Conservation (phyloP, 2,329 filamentous ascomycete species). For the Exserohilum rostratum region DNA sequence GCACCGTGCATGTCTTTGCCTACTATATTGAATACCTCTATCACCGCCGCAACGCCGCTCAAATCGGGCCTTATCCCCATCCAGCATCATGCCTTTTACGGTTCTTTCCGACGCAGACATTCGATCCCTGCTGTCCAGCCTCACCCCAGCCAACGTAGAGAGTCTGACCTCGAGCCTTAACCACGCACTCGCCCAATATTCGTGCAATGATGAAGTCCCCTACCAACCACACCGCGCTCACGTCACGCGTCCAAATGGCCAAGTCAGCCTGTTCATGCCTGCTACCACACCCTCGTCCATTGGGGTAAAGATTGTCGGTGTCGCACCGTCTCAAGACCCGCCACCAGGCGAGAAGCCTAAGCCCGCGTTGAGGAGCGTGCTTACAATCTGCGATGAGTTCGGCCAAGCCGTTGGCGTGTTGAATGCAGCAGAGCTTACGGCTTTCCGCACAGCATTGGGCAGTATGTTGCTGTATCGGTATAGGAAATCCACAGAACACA, state of each 20-base stretch:
- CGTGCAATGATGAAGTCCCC: conserved; percentile 28
- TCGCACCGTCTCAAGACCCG: conserved; percentile 48
- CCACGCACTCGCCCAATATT: conserved; percentile 40
- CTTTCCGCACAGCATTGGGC: conserved; percentile 78
- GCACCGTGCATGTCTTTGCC: background rate
- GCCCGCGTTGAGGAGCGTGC: conserved; percentile 63
- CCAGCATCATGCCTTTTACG: conserved; percentile 16
- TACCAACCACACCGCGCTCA: conserved; percentile 53
- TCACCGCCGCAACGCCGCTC: background rate
- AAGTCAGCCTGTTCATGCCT: conserved; percentile 76
- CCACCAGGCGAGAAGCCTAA: conserved; percentile 24
- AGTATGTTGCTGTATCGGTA: conserved; percentile 63
- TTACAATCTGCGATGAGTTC: conserved; percentile 60
- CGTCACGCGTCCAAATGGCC: conserved; percentile 48
- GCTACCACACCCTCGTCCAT: conserved; percentile 68
- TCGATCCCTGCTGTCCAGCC: conserved; percentile 41
- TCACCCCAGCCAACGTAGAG: conserved; percentile 24
- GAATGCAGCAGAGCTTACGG: conserved; percentile 76
- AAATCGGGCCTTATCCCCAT: background rate
- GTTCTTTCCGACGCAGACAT: conserved; percentile 32
- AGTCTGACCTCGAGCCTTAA: conserved; percentile 8
- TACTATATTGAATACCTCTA: too few relatives aligned
- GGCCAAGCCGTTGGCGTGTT: conserved; percentile 71
- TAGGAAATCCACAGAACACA: conserved; percentile 29
- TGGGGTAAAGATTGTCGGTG: conserved; percentile 72